phyloP scores from a whole-genome alignment of 192 early-diverging fungal species.

The Coemansia sp. region DNA sequence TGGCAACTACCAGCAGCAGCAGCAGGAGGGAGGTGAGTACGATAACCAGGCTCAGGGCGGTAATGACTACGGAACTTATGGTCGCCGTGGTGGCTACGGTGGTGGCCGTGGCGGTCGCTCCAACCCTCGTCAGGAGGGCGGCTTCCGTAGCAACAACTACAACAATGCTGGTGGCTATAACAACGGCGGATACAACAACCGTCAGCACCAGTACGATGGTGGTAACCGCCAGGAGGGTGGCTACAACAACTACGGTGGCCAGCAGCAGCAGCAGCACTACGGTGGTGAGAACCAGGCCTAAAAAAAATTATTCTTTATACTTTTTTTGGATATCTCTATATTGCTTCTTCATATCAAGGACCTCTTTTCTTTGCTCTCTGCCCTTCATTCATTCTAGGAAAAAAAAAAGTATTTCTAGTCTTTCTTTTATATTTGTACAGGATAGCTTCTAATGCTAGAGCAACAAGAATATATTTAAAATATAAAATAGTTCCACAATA shows the following conservation, averaged over 20 bases:
- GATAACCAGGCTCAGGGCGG: constrained; percentile 27
- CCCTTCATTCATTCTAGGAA: not conserved
- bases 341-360: not conserved
- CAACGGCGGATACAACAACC: constrained; percentile 5
- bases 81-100: constrained; percentile 3
- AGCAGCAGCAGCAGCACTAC: constrained; percentile 16
- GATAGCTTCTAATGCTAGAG: constrained; percentile 5
- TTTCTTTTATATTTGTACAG: not conserved
- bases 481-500: not conserved
- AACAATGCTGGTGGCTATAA: constrained; percentile 37
- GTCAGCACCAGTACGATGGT: constrained; percentile 17
- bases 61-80: constrained; percentile 11
- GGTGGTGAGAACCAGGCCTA: constrained; percentile 24
- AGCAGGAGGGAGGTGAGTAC: constrained; percentile 19
- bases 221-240: constrained; percentile 5
- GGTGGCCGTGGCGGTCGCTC: constrained; percentile 41
- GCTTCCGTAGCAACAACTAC: constrained; percentile 39
- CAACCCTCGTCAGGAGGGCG: constrained; percentile 21
- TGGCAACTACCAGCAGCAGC: constrained; percentile 33
- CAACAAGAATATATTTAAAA: not conserved
- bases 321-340: not conserved
- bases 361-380: constrained; percentile 2
- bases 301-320: not conserved
- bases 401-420: not conserved
- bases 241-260: constrained; percentile 13